Evolutionary conservation across 2,329 filamentous ascomycete species (phyloP).

Genomic region (Clarireedia paspali): DNA sequence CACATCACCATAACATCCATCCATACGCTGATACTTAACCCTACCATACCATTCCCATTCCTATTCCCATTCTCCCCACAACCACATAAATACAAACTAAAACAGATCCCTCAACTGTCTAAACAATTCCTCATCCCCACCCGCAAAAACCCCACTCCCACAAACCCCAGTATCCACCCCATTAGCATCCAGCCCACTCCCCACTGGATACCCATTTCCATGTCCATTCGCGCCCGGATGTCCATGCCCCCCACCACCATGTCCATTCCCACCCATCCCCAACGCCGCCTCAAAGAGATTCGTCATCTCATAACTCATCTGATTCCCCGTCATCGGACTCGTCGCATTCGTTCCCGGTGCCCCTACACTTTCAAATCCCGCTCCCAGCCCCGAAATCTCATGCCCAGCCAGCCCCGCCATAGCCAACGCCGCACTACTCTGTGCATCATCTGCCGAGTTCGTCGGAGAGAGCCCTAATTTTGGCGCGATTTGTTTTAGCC

Average conservation of each 20-base stretch:
- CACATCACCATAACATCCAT: no score
- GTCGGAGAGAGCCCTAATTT: conserved; percentile 44
- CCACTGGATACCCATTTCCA: no score
- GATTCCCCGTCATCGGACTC: conserved; percentile 29
- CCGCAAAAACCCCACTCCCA: conserved; percentile 26
- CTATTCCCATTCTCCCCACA: not conserved
- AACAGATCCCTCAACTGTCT: conserved; percentile 28
- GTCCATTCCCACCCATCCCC: conserved; percentile 19
- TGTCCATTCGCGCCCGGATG: no score
- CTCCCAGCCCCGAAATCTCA: conserved; percentile 23
- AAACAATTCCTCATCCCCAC: conserved; percentile 30
- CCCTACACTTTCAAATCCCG: conserved; percentile 4
- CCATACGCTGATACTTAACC: no score
- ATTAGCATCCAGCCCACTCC: no score
- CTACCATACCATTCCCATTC: not conserved
- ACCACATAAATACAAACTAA: conserved; percentile 4
- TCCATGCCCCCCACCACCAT: conserved; percentile 1
- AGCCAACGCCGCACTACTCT: conserved; percentile 44
- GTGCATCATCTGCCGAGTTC: conserved; percentile 35
- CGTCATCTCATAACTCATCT: conserved; percentile 32
- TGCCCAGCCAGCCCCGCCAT: conserved; percentile 46
- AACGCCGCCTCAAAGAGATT: conserved; percentile 29
- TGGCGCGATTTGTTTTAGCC: conserved; percentile 64
- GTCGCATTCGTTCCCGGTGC: conserved; percentile 17
- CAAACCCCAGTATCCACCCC: conserved; percentile 8